phyloP scores from a whole-genome alignment of 805 yeast genomes.

The Hanseniaspora guilliermondii region DNA sequence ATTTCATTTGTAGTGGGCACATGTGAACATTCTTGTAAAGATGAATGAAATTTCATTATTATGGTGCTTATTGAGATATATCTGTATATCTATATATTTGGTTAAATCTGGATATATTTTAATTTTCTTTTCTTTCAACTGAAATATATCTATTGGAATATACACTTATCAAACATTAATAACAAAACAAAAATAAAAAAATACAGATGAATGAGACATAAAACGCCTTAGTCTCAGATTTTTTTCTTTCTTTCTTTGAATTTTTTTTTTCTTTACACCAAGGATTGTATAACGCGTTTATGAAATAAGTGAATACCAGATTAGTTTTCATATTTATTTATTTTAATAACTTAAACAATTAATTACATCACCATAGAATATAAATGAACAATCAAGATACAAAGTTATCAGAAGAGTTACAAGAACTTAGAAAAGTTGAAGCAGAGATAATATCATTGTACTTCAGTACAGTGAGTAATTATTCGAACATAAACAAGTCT shows the following conservation, averaged over 20 bases:
- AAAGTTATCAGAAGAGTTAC: background rate
- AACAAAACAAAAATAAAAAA: background rate
- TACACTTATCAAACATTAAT: background rate
- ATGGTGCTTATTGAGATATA: background rate
- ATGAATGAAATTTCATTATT: background rate
- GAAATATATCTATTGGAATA: no score
- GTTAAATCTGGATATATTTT: no score
- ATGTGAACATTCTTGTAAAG: background rate
- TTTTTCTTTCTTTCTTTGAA: no score
- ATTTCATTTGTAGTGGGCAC: background rate
- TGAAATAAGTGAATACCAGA: no score
- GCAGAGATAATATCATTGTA: conserved; percentile 14
- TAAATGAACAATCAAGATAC: background rate
- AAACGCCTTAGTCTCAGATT: no score
- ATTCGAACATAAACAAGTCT: conserved; percentile 7
- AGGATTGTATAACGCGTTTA: no score
- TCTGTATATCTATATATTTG: no score
- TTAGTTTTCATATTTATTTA: no score
- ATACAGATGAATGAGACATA: no score
- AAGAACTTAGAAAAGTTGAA: conserved; percentile 12
- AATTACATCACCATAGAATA: no score
- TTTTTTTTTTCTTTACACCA: no score
- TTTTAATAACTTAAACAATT: background rate
- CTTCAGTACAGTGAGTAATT: conserved; percentile 9
- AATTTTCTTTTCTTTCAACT: no score